phyloP scores from a whole-genome alignment of 495 filamentous ascomycete genomes.

The Lasiosphaeris hirsuta region DNA sequence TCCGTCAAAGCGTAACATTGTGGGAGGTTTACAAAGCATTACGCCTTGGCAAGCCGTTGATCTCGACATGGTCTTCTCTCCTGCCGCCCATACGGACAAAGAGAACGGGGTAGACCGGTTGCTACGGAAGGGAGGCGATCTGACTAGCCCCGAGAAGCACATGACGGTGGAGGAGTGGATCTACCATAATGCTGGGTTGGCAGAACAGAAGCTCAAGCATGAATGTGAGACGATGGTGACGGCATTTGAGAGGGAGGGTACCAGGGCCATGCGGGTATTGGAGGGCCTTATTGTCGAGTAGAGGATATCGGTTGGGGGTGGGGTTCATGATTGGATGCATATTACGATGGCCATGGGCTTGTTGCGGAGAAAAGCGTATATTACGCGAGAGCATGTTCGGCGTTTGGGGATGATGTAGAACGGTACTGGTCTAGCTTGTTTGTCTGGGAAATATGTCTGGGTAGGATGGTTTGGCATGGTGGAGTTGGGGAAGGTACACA shows the following conservation, averaged over 20 bases:
- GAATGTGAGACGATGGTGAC: conserved; percentile 80
- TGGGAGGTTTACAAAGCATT: conserved; percentile 55
- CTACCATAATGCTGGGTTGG: conserved; percentile 68
- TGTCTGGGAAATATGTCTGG: too few species aligned
- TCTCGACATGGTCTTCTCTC: conserved; percentile 58
- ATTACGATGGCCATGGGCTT: not conserved
- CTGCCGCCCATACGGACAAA: conserved; percentile 50
- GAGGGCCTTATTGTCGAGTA: conserved; percentile 62
- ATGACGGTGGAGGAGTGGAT: conserved; percentile 97
- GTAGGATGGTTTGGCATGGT: too few species aligned
- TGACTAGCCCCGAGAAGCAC: conserved; percentile 74
- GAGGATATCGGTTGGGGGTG: not conserved
- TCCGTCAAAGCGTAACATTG: conserved; percentile 61
- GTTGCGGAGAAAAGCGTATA: not conserved
- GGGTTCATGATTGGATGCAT: not conserved
- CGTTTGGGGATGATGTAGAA: not conserved
- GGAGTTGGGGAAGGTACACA: too few species aligned
- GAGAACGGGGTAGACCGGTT: conserved; percentile 41
- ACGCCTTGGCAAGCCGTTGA: conserved; percentile 72
- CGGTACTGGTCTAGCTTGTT: not conserved
- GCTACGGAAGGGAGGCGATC: conserved; percentile 46
- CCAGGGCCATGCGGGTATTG: conserved; percentile 67
- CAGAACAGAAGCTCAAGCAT: conserved; percentile 69
- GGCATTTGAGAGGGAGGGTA: conserved; percentile 78
- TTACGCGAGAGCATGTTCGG: not conserved